Percentiles rank a stretch among this genome's conserved stretches.
These are phyloP conservation scores for Corchorus capsularis DNA, from an alignment of 345 rosid species.

Conservation along the genomic window DNA sequence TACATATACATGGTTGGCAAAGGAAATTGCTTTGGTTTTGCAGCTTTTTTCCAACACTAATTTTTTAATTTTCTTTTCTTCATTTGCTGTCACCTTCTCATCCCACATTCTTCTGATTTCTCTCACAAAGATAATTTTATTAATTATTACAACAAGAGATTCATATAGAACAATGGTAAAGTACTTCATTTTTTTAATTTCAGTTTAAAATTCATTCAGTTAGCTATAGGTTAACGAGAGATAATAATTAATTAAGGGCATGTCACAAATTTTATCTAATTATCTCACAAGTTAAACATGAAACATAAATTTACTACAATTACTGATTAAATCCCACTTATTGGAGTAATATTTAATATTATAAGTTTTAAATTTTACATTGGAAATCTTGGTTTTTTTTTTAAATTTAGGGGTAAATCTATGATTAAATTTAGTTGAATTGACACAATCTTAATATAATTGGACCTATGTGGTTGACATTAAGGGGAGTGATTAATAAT, in stretches of 20 bases:
- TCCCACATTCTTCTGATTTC: conserved; percentile 17
- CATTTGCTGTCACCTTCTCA: conserved; percentile 26
- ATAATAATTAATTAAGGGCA: background rate
- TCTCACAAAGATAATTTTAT: background rate
- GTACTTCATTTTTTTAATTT: no score
- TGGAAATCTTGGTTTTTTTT: no score
- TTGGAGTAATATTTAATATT: no score
- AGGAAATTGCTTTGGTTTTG: conserved; percentile 23
- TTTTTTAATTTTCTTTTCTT: conserved; percentile 13
- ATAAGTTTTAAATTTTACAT: no score
- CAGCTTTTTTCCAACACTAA: conserved; percentile 37
- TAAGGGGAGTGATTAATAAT: background rate
- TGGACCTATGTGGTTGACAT: no score
- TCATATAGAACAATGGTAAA: background rate
- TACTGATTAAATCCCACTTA: no score
- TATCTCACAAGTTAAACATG: no score
- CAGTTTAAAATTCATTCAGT: background rate
- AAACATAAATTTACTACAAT: no score
- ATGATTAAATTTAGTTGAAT: no score
- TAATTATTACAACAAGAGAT: background rate
- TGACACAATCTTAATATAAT: no score
- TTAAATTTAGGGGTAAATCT: no score
- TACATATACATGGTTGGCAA: conserved; percentile 24
- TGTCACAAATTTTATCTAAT: no score
- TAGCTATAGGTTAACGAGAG: background rate